Conservation (phyloP, 192 early-diverging fungal genomes). For the Entophlyctis luteolus region DNA sequence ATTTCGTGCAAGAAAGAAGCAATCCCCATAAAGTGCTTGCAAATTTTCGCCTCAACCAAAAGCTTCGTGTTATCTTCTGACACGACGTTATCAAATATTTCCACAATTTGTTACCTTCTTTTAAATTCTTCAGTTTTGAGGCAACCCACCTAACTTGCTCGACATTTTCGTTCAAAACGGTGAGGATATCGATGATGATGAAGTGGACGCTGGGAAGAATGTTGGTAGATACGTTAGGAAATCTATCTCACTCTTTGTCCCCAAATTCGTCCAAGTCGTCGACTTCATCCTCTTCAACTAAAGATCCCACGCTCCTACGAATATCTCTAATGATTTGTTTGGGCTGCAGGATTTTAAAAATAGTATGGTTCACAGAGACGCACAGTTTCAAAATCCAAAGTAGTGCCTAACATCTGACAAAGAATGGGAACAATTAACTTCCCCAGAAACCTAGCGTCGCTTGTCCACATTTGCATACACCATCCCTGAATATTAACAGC, state of each 20-base stretch:
- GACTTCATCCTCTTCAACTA: conserved; percentile 3
- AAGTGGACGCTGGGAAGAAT: background rate
- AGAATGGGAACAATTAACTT: too few relatives aligned
- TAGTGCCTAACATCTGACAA: too few relatives aligned
- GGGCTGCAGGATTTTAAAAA: background rate
- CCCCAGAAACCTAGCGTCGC: too few relatives aligned
- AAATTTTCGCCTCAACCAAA: background rate
- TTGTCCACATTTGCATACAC: background rate
- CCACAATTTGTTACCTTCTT: background rate
- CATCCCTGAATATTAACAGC: background rate
- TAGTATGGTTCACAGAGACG: too few relatives aligned
- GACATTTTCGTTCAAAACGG: background rate
- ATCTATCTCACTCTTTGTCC: conserved; percentile 4
- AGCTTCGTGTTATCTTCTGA: background rate
- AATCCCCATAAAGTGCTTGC: background rate
- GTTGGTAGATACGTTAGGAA: background rate
- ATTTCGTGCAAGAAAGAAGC: background rate
- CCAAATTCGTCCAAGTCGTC: background rate
- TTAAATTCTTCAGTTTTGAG: background rate
- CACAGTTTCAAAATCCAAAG: too few relatives aligned
- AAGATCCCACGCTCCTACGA: background rate
- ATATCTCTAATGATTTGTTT: background rate
- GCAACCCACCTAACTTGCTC: conserved; percentile 8
- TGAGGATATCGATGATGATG: background rate
- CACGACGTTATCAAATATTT: background rate